phyloP scores from a whole-genome alignment of 495 filamentous ascomycete genomes.

The Lichenothelia convexa region DNA sequence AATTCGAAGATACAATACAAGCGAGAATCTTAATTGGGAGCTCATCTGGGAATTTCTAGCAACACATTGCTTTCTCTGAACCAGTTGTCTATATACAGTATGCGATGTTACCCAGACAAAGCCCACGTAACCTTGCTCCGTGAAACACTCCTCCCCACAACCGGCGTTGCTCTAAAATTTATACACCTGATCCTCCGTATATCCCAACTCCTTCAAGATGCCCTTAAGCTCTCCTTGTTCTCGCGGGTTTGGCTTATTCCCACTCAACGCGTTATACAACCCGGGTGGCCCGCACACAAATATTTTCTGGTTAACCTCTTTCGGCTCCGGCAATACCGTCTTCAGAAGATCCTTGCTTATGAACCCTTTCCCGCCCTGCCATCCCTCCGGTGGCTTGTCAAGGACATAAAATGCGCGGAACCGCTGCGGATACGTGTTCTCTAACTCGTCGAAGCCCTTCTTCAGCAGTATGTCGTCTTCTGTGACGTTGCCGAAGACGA shows the following conservation, averaged over 20 bases:
- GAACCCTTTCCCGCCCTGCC: slow-evolving; percentile 57
- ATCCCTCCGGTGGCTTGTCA: slow-evolving; percentile 67
- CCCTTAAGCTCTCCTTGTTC: slow-evolving; percentile 88
- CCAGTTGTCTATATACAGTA: too few relatives aligned
- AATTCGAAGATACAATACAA: too few relatives aligned
- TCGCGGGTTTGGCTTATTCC: slow-evolving; percentile 66
- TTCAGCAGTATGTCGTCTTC: slow-evolving; percentile 83
- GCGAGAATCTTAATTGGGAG: too few relatives aligned
- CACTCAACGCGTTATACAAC: slow-evolving; percentile 84
- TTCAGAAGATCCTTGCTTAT: slow-evolving; percentile 81
- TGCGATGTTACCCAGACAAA: too few relatives aligned
- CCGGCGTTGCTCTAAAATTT: too few relatives aligned
- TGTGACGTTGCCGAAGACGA: slow-evolving; percentile 72
- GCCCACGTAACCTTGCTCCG: too few relatives aligned
- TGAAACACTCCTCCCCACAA: too few relatives aligned
- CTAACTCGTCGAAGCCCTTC: slow-evolving; percentile 59
- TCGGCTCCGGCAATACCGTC: slow-evolving; percentile 75
- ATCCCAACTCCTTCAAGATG: slow-evolving; percentile 75
- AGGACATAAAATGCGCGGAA: slow-evolving; percentile 84
- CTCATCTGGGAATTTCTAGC: too few relatives aligned
- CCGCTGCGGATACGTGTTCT: slow-evolving; percentile 84
- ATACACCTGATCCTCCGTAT: slow-evolving; percentile 84
- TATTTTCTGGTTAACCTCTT: slow-evolving; percentile 79
- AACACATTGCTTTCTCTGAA: too few relatives aligned
- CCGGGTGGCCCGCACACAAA: slow-evolving; percentile 83